Evolutionary conservation across 129 eudicot genomes (phyloP).

Genomic region (Flaveria sonorensis): DNA sequence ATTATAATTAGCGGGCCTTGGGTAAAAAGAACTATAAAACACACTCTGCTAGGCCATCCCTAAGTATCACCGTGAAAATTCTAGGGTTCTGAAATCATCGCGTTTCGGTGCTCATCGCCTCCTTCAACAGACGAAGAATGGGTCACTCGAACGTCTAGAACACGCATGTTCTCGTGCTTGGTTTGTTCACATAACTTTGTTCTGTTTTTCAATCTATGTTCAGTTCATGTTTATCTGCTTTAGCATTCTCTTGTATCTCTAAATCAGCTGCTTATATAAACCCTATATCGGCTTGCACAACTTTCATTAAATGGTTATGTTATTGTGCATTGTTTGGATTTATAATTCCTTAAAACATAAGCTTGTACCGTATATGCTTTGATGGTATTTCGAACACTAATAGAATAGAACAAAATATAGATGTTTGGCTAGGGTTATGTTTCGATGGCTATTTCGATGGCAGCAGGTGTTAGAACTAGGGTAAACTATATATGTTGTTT

Average conservation of each 20-base stretch:
- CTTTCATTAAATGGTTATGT: not conserved
- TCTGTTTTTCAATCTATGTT: not conserved
- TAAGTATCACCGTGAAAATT: not conserved
- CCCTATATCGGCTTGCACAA: too few relatives aligned
- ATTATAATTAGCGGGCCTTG: not conserved
- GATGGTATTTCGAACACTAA: not conserved
- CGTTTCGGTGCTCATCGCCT: conserved; percentile 8
- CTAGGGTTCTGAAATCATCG: conserved; percentile 24
- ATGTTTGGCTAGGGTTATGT: too few relatives aligned
- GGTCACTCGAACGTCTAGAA: conserved; percentile 67
- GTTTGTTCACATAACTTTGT: conserved; percentile 25
- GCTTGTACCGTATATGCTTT: not conserved
- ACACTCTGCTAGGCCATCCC: not conserved
- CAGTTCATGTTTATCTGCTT: not conserved
- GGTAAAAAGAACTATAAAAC: not conserved
- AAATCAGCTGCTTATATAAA: not conserved
- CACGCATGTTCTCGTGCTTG: conserved; percentile 58
- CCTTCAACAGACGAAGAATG: conserved; percentile 36
- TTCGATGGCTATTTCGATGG: too few relatives aligned
- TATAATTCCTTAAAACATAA: not conserved
- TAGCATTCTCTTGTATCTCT: too few relatives aligned
- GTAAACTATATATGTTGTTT: not conserved
- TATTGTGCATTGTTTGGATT: not conserved
- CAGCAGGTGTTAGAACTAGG: not conserved
- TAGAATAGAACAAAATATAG: too few relatives aligned